These are phyloP conservation scores for Neurospora intermedia DNA, from an alignment of 495 filamentous ascomycete genomes.

Conservation along the genomic window DNA sequence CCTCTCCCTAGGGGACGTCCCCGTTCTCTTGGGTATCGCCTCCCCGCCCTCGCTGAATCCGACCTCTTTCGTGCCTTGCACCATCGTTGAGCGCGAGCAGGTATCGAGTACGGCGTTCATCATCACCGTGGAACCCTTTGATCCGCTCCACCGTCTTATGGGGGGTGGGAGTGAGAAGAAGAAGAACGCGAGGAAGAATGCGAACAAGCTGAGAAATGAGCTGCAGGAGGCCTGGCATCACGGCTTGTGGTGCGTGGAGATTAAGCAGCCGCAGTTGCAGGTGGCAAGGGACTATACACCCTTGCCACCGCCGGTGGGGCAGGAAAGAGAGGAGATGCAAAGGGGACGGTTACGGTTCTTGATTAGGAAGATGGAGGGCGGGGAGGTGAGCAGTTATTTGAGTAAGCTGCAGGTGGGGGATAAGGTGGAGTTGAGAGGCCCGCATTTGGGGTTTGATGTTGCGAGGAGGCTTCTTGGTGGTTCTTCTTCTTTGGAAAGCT, in stretches of 20 bases:
- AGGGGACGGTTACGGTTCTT: slow-evolving; percentile 35
- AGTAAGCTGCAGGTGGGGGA: slow-evolving; percentile 48
- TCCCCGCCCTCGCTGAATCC: slow-evolving; percentile 29
- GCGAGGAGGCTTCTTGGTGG: slow-evolving; percentile 32
- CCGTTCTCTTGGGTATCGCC: background rate
- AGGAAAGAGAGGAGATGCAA: slow-evolving; percentile 36
- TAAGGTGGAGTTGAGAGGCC: slow-evolving; percentile 65
- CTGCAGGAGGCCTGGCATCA: slow-evolving; percentile 22
- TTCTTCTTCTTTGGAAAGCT: background rate
- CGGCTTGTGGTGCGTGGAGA: slow-evolving; percentile 76
- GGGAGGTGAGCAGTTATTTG: slow-evolving; percentile 55
- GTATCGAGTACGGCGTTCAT: slow-evolving; percentile 47
- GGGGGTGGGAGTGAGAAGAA: background rate
- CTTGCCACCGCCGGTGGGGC: slow-evolving; percentile 51
- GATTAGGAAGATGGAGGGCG: slow-evolving; percentile 35
- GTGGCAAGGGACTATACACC: slow-evolving; percentile 86
- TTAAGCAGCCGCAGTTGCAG: slow-evolving; percentile 87
- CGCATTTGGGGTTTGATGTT: slow-evolving; percentile 60
- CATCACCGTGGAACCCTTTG: slow-evolving; percentile 49
- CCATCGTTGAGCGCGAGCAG: slow-evolving; percentile 50
- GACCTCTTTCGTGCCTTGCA: slow-evolving; percentile 48
- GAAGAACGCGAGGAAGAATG: too few relatives aligned
- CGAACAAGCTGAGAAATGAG: background rate
- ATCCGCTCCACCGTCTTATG: slow-evolving; percentile 29
- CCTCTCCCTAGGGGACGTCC: background rate